phyloP scores from a whole-genome alignment of 2,329 filamentous ascomycete genomes.

The Zymoseptoria pseudotritici region DNA sequence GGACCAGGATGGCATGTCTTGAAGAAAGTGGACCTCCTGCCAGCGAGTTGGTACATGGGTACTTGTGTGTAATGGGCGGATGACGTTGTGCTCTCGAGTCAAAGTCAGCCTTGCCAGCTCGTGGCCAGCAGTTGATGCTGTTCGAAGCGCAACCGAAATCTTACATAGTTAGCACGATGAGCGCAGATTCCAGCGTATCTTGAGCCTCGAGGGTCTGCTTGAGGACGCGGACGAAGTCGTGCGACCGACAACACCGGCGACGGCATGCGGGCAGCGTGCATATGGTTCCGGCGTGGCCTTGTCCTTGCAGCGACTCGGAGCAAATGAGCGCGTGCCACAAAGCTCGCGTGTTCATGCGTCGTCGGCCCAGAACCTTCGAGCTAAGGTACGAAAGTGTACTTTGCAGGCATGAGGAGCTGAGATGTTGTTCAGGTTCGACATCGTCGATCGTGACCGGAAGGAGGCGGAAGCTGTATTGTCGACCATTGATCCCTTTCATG shows the following conservation, averaged over 20 bases:
- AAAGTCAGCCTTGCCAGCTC: not conserved
- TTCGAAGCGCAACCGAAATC: too few species aligned
- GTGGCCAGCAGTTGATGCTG: not conserved
- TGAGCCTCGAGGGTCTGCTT: not conserved
- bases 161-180: not conserved
- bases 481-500: not conserved
- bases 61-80: not conserved
- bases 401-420: not conserved
- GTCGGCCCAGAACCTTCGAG: not conserved
- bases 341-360: slow-evolving; percentile 17
- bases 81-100: not conserved
- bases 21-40: not conserved
- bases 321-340: slow-evolving; percentile 24
- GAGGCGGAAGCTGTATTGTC: not conserved
- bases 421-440: too few species aligned
- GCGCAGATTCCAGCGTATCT: not conserved
- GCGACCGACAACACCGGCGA: not conserved
- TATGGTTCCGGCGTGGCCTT: not conserved
- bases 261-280: not conserved
- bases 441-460: not conserved
- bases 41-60: not conserved
- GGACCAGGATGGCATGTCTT: not conserved
- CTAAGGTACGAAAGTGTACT: not conserved
- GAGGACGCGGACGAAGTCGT: not conserved
- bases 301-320: not conserved